These are phyloP conservation scores for Buxus sempervirens DNA, from an alignment of 164 flowering plant species.

Conservation along the genomic window DNA sequence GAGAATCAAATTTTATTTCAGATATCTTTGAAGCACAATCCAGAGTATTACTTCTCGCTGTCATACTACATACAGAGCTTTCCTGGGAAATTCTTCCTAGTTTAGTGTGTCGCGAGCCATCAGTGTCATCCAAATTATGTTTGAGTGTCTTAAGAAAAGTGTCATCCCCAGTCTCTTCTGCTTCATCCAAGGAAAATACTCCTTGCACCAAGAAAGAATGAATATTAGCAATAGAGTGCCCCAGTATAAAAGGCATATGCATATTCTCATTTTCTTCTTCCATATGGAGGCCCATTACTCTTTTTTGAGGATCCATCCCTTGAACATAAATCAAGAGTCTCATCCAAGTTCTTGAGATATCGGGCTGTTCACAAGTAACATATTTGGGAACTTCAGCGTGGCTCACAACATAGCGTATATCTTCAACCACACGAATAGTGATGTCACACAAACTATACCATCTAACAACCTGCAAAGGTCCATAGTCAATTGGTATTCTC, in stretches of 20 bases:
- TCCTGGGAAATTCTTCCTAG: constrained; percentile 77
- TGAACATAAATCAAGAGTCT: constrained; percentile 71
- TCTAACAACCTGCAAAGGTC: constrained; percentile 52
- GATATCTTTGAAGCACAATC: constrained; percentile 23
- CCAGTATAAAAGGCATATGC: constrained; percentile 56
- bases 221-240: constrained; percentile 54
- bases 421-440: constrained; percentile 67
- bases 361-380: constrained; percentile 43
- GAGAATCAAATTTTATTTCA: constrained; percentile 23
- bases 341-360: constrained; percentile 65
- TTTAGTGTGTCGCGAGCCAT: constrained; percentile 60
- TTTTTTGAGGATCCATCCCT: constrained; percentile 83
- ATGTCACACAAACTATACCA: constrained; percentile 54
- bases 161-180: constrained; percentile 30
- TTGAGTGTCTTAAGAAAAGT: constrained; percentile 10
- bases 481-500: constrained; percentile 4
- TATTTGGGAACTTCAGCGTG: constrained; percentile 63
- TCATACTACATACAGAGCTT: constrained; percentile 53
- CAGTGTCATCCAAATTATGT: constrained; percentile 43
- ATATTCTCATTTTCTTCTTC: constrained; percentile 81
- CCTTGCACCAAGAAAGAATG: constrained; percentile 67
- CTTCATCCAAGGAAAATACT: constrained; percentile 44
- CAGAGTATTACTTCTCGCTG: constrained; percentile 35
- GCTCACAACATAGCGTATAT: constrained; percentile 78
- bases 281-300: constrained; percentile 67